Evolutionary conservation across 139 green algal genomes (phyloP), one percentile per base, ranked within the genome.

Genomic region (Chlorella sorokiniana): DNA sequence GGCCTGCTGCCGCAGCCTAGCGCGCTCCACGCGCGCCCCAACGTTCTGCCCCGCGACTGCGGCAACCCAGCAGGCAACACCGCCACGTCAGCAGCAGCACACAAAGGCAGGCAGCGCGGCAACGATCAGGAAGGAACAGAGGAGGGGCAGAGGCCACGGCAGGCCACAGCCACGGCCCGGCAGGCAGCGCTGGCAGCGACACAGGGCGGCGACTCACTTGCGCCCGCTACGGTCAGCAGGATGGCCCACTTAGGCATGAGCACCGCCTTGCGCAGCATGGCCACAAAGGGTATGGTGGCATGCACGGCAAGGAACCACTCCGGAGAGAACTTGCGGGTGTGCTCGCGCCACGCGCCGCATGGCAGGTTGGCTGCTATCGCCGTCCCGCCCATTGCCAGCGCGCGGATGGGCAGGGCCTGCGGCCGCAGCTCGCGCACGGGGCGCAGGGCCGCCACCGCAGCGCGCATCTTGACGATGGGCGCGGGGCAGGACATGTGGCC

Each of bases 301-400:
- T 98, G 95, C 40, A 98, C 93, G 1, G 92, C 94, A 29, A 98
- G 20, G 52, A 98, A 94, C 95, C 95, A 98, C 45, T 87, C 82
- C 0, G 88, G 81, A 1, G 86, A 93, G 83, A 98, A 98, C 88
- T 98, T 98, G 33, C 88, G 75, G 20, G 79, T 88, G 86, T 98
- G 92, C 84, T 95, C 93, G 1, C 95, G 88, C 90, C 74, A 87
- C 67, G 90, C 87, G 38, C 95, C 95, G 75, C 89, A 94, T 1
- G 95, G 95, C 44, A 98, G 61, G 81, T 98, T 98, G 35, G 92
- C 75, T 0, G 75, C 67, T 20, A 91, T 77, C 1, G 92, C 82
- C 4, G 87, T 82, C n/a, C 81, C 84, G 4, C 78, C 86, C 25
- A 98, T 87, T 2, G 80, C 81, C 40, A 83, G 42, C 0, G 74